Percentiles rank a stretch among this genome's conserved stretches.
phyloP scores from a whole-genome alignment of 441 rosid species.

The Gossypium gossypioides region DNA sequence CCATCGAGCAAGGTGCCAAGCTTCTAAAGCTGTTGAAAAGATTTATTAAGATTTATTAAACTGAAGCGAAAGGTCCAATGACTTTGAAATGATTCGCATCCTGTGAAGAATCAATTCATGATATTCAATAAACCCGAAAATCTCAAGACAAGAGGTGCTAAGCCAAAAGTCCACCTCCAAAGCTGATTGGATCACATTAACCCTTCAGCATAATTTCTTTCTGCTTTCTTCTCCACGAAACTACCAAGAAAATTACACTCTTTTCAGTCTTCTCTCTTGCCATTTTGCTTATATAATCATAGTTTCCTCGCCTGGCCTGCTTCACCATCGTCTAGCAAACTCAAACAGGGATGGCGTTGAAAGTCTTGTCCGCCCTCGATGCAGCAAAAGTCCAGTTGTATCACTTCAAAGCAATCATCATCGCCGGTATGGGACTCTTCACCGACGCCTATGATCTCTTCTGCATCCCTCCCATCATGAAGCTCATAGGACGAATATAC shows the following conservation, averaged over 20 bases:
- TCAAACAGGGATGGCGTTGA: conserved; percentile 16
- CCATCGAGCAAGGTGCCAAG: too few relatives aligned
- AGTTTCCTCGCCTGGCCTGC: neutral
- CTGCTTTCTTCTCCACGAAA: neutral
- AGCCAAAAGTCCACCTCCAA: neutral
- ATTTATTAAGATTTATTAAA: neutral
- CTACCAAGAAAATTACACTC: neutral
- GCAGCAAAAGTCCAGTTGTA: conserved; percentile 48
- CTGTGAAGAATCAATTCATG: neutral
- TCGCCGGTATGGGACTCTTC: conserved; percentile 84
- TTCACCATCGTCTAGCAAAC: neutral
- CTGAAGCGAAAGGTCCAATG: neutral
- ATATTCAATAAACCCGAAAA: too few relatives aligned
- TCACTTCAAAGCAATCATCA: conserved; percentile 69
- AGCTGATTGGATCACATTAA: neutral
- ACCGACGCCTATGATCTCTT: conserved; percentile 74
- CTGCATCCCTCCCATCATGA: conserved; percentile 54
- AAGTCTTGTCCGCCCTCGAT: conserved; percentile 59
- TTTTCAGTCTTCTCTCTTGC: too few relatives aligned
- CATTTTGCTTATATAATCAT: neutral
- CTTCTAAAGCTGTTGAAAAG: neutral
- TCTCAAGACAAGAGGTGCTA: neutral
- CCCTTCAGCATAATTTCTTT: neutral
- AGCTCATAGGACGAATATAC: conserved; percentile 46
- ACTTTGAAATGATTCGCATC: neutral